Evolutionary conservation across 1,284 basidiomycete genomes (phyloP).

Genomic region (Sanguinoderma infundibulare): DNA sequence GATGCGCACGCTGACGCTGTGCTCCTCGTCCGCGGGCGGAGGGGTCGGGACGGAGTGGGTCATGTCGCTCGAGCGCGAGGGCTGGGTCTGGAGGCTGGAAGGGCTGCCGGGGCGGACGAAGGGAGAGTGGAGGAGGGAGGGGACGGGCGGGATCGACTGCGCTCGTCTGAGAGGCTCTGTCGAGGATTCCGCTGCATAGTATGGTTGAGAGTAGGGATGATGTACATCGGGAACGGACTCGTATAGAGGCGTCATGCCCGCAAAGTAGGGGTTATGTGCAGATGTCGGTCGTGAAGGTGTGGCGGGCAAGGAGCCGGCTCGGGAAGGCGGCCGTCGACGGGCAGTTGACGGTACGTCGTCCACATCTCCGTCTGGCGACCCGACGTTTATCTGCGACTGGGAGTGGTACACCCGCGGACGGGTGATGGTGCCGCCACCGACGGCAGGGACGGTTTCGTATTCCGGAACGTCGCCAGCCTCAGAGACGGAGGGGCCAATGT

Average conservation of each 20-base stretch:
- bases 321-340: slow-evolving; percentile 18
- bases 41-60: slow-evolving; percentile 39
- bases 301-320: slow-evolving; percentile 14
- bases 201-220: slow-evolving; percentile 15
- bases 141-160: slow-evolving; percentile 36
- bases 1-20: slow-evolving; percentile 30
- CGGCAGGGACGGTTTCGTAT: slow-evolving; percentile 57
- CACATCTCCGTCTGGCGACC: slow-evolving; percentile 16
- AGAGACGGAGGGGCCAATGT: slow-evolving; percentile 35
- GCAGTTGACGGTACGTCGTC: slow-evolving; percentile 14
- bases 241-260: slow-evolving; percentile 30
- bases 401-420: slow-evolving; percentile 66
- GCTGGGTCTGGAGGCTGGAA: slow-evolving; percentile 35
- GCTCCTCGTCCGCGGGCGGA: slow-evolving; percentile 33
- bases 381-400: slow-evolving; percentile 47
- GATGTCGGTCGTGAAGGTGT: slow-evolving; percentile 30
- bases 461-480: slow-evolving; percentile 34
- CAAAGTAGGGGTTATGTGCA: slow-evolving; percentile 38
- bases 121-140: slow-evolving; percentile 35
- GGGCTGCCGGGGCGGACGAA: slow-evolving; percentile 34
- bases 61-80: slow-evolving; percentile 37
- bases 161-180: slow-evolving; percentile 30
- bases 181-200: slow-evolving; percentile 21
- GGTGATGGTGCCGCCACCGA: slow-evolving; percentile 67
- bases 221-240: slow-evolving; percentile 19